A percentile compares a stretch with the other conserved stretches of the same genome.
Evolutionary conservation across 73 alveolate species (phyloP).

Genomic region (Diophrys appendiculata): DNA sequence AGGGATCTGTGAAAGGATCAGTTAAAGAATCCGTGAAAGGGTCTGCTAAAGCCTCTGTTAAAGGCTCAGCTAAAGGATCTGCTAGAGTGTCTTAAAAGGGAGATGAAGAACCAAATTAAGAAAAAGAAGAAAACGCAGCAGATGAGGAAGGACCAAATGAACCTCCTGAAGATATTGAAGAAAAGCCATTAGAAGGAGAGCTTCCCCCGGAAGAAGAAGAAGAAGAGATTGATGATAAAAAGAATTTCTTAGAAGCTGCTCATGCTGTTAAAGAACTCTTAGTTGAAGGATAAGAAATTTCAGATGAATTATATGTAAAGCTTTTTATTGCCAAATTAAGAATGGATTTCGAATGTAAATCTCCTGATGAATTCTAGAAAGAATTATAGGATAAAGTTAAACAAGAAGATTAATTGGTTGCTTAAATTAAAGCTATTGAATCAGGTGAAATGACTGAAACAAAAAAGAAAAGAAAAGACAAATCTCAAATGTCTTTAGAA

Average conservation of each 20-base stretch:
- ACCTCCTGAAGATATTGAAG: neutral
- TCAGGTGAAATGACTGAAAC: conserved; percentile 53
- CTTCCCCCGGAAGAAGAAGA: conserved; percentile 28
- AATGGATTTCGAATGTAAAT: conserved; percentile 70
- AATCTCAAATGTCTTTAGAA: conserved; percentile 38
- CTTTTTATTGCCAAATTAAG: conserved; percentile 67
- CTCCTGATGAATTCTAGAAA: conserved; percentile 53
- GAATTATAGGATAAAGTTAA: conserved; percentile 68
- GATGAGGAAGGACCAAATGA: conserved; percentile 31
- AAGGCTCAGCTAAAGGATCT: conserved; percentile 30
- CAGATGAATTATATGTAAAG: conserved; percentile 80
- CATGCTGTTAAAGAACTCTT: conserved; percentile 42
- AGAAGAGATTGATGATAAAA: conserved; percentile 12
- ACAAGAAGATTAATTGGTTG: conserved; percentile 62
- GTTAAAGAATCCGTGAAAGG: conserved; percentile 6
- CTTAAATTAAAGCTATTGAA: conserved; percentile 47
- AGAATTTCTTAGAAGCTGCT: conserved; percentile 52
- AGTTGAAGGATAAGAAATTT: conserved; percentile 74
- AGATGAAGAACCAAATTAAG: conserved; percentile 29
- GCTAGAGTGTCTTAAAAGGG: no score
- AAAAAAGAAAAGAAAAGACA: conserved; percentile 56
- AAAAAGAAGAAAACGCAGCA: conserved; percentile 28
- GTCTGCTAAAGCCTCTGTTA: conserved; percentile 2
- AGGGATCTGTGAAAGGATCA: conserved; percentile 13
- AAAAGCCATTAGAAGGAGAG: conserved; percentile 21